Evolutionary conservation across 139 green algal species (phyloP).

Genomic region (Chlorella sp.): DNA sequence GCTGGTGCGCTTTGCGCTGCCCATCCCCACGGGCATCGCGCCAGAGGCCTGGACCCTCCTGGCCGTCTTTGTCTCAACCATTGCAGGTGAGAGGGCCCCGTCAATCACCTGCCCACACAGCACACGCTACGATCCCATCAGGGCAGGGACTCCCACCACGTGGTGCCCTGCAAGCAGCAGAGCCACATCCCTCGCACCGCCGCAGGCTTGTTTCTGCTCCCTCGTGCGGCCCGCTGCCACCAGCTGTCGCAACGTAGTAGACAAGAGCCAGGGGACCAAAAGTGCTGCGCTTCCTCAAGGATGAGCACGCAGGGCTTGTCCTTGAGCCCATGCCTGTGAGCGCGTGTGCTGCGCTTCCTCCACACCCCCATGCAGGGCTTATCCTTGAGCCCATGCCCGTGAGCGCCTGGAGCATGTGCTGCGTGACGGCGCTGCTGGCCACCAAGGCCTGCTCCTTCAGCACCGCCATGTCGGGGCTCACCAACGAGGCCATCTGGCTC

Average conservation of each 20-base stretch:
- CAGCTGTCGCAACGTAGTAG: too few relatives aligned
- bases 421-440: conserved; percentile 72
- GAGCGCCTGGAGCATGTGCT: conserved; percentile 87
- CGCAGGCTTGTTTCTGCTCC: too few relatives aligned
- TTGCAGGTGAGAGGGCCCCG: conserved; percentile 48
- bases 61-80: conserved; percentile 87
- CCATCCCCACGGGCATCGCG: conserved; percentile 46
- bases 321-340: conserved; percentile 88
- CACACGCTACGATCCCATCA: too few relatives aligned
- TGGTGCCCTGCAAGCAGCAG: too few relatives aligned
- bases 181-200: too few relatives aligned
- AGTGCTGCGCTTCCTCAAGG: too few relatives aligned
- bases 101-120: too few relatives aligned
- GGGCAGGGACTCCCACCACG: too few relatives aligned
- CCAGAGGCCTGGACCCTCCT: conserved; percentile 80
- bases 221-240: too few relatives aligned
- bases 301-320: conserved; percentile 59
- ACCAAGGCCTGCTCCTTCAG: conserved; percentile 90
- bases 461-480: conserved; percentile 52
- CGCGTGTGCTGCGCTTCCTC: too few relatives aligned
- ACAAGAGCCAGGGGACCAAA: too few relatives aligned
- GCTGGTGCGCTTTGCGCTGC: conserved; percentile 71
- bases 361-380: conserved; percentile 42
- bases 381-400: conserved; percentile 90
- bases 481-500: conserved; percentile 98